Conservation (phyloP, 805 yeast genomes). For the Saturnispora sanitii region DNA sequence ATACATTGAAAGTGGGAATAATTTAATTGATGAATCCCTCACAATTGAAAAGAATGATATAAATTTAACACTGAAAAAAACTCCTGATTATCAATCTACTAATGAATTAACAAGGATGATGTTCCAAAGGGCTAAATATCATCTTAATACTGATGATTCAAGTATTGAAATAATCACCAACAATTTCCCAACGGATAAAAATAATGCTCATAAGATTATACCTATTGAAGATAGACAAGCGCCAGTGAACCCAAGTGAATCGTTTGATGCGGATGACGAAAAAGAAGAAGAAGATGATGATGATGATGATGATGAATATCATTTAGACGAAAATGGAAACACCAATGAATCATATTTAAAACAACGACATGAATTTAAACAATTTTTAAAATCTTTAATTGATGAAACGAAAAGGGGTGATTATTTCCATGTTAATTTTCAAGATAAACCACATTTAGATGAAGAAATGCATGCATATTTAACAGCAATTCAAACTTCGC, state of each 20-base stretch:
- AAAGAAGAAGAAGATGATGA: not conserved
- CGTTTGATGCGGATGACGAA: not conserved
- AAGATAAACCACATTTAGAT: slow-evolving; percentile 20
- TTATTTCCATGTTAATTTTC: slow-evolving; percentile 18
- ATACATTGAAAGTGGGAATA: not conserved
- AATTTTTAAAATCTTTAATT: not conserved
- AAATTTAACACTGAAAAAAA: no score
- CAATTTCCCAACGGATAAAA: not conserved
- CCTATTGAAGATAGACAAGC: no score
- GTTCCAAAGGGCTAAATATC: no score
- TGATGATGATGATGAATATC: not conserved
- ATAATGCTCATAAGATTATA: no score
- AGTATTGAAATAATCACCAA: not conserved
- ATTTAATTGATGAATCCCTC: not conserved
- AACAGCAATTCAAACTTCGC: slow-evolving; percentile 7
- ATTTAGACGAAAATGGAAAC: no score
- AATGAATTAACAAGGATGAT: no score
- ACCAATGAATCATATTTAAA: no score
- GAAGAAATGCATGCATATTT: slow-evolving; percentile 17
- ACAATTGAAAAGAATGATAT: not conserved
- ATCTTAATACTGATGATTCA: not conserved
- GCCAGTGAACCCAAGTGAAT: no score
- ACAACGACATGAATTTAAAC: no score
- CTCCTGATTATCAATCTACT: no score
- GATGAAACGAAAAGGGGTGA: slow-evolving; percentile 11